Evolutionary conservation across 345 rosid genomes (phyloP), one percentile per base, ranked within the genome.

Genomic region (Clausena lansium): DNA sequence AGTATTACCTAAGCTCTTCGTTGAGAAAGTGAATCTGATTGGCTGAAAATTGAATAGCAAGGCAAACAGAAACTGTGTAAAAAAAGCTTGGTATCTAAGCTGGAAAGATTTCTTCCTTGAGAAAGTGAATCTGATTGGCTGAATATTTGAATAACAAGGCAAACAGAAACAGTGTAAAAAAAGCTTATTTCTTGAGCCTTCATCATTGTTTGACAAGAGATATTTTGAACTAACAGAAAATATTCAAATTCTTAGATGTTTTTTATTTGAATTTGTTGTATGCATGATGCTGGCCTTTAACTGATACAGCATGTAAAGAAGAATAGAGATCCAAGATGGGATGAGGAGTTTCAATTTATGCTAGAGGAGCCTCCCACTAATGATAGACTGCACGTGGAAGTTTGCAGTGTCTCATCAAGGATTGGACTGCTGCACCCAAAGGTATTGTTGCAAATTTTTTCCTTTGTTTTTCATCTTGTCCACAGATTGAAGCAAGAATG

Each of bases 251-350:
- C 4, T 36, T 7, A 59, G 24, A 59, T 14, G 4, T 45, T 45
- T 45, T 13, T 45, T 45, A 45, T 45, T 45, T 45, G 50, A 45
- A 50, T 72, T 22, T 64, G 15, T 27, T 54, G 1, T 10, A 25
- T 66, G 72, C 60, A 35, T 77, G 2, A 68, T 69, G 70, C 30
- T 71, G 15, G 36, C 73, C 22, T 78, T 66, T 15, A 28, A 11
- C 67, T 81, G 65, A 1, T 76, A 59, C 93, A 92, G 98, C 79
- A 75, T 15, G 79, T 95, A 71, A 93, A 93, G 91, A 95, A 95
- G 89, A 92, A 86, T 79, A 84, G 99, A 81, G 97, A 93, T 84
- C 99, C 98, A 36, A 92, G 95, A 83, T 95, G 99, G 99, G 94
- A 85, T 66, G 96, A 95, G 81, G 97, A 92, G 75, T 95, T 93